Evolutionary conservation across 169 alveolate genomes (phyloP).

Genomic region (Plasmodium fragile): DNA sequence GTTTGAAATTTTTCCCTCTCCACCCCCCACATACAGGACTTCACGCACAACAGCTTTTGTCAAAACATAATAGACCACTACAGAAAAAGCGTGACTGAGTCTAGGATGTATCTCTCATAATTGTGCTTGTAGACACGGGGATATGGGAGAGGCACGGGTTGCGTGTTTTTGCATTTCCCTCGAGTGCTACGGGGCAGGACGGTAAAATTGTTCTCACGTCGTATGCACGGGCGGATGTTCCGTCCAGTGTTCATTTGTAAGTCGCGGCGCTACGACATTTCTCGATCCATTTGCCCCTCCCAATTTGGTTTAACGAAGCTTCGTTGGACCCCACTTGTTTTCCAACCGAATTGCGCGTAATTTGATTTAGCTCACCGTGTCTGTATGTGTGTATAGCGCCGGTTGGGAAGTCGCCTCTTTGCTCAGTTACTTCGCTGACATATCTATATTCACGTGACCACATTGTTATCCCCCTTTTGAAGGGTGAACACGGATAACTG

Average conservation of each 20-base stretch:
- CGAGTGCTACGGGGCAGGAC: not conserved
- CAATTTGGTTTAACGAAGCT: not conserved
- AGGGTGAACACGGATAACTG: not conserved
- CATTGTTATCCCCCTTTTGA: not conserved
- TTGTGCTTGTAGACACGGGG: not conserved
- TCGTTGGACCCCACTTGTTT: not conserved
- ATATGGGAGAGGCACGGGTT: not conserved
- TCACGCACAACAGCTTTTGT: conserved; percentile 64
- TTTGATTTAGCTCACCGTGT: not conserved
- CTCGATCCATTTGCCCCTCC: not conserved
- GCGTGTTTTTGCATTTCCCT: conserved; percentile 1
- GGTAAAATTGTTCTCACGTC: not conserved
- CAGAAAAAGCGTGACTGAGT: conserved; percentile 23
- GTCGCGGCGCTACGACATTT: not conserved
- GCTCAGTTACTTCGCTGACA: not conserved
- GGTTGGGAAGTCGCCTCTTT: not conserved
- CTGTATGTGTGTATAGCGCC: not conserved
- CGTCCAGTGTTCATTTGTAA: not conserved
- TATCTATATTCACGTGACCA: not conserved
- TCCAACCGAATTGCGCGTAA: not conserved
- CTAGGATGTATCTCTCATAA: conserved; percentile 22
- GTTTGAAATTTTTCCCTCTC: not conserved
- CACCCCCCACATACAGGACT: conserved; percentile 17
- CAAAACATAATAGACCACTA: conserved; percentile 49
- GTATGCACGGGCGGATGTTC: not conserved